Percentiles rank a stretch among this genome's conserved stretches.
These are phyloP conservation scores for Sherardia arvensis DNA, from an alignment of 257 asterid genomes.

Conservation along the genomic window DNA sequence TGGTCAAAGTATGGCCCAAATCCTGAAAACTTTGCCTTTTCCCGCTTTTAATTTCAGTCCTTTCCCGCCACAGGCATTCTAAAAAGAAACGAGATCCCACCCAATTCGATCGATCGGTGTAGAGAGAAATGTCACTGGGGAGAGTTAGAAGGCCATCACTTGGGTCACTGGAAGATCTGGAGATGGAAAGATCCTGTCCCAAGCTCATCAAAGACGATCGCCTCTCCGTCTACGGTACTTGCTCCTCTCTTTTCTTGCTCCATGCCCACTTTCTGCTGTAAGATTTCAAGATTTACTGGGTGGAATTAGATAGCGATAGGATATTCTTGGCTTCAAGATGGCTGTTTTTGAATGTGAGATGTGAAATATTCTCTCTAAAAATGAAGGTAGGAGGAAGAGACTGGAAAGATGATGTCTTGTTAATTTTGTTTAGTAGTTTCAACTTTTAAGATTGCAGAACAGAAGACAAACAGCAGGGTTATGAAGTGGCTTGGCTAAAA, in stretches of 20 bases:
- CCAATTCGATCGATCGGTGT: not conserved
- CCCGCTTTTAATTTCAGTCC: not conserved
- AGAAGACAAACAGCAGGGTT: not conserved
- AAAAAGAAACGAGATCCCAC: not conserved
- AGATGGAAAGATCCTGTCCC: constrained; percentile 47
- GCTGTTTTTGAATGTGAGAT: not conserved
- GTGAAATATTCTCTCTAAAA: not conserved
- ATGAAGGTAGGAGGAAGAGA: not conserved
- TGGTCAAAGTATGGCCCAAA: not conserved
- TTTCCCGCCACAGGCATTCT: not conserved
- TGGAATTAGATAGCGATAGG: not conserved
- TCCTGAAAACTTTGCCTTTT: not conserved
- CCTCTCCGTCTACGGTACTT: constrained; percentile 63
- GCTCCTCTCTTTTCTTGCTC: not conserved
- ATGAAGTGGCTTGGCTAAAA: not conserved
- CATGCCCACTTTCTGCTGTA: not conserved
- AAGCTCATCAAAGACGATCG: constrained; percentile 65
- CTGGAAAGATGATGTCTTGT: not conserved
- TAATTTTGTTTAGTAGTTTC: not conserved
- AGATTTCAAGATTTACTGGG: not conserved
- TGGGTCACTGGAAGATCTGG: constrained; percentile 47
- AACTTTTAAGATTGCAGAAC: not conserved
- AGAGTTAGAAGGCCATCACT: constrained; percentile 50
- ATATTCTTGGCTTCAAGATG: not conserved
- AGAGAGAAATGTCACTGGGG: constrained; percentile 39